phyloP scores from a whole-genome alignment of 106 monocot genomes.

The Dendrobium nobile region DNA sequence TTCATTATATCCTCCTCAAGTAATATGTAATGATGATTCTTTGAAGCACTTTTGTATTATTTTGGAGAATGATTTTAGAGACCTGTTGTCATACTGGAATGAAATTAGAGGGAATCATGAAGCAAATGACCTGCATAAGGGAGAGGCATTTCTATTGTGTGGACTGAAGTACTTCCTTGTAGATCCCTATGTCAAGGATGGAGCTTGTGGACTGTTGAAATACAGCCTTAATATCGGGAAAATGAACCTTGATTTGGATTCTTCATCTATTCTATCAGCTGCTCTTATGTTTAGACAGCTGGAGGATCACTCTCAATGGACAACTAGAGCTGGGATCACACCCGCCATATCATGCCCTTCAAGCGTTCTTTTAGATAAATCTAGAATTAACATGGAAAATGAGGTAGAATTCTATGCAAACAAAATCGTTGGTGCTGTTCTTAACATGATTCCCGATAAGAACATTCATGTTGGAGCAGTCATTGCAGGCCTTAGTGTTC shows the following conservation, averaged over 20 bases:
- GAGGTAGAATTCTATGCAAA: conserved; percentile 19
- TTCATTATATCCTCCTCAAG: conserved; percentile 4
- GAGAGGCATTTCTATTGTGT: conserved; percentile 55
- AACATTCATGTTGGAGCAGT: conserved; percentile 39
- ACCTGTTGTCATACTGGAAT: conserved; percentile 42
- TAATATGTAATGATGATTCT: conserved; percentile 9
- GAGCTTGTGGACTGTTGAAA: conserved; percentile 26
- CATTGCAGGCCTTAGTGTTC: conserved; percentile 39
- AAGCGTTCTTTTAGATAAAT: conserved; percentile 9
- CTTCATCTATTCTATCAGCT: conserved; percentile 24
- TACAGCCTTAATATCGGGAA: conserved; percentile 50
- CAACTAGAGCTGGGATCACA: conserved; percentile 10
- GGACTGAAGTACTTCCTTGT: conserved; percentile 28
- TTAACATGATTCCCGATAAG: conserved; percentile 35
- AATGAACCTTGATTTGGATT: conserved; percentile 49
- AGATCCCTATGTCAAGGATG: conserved; percentile 17
- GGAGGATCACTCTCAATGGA: conserved; percentile 15
- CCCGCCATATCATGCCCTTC: conserved; percentile 13
- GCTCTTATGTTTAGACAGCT: conserved; percentile 27
- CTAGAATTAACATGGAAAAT: conserved; percentile 20
- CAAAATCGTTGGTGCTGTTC: conserved; percentile 25
- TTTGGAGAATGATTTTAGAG: conserved; percentile 18
- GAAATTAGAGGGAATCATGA: conserved; percentile 23
- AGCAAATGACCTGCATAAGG: conserved; percentile 12
- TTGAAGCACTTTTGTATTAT: conserved; percentile 6